Conservation (phyloP, 306 rosid species). For the Cucurbita maxima region DNA sequence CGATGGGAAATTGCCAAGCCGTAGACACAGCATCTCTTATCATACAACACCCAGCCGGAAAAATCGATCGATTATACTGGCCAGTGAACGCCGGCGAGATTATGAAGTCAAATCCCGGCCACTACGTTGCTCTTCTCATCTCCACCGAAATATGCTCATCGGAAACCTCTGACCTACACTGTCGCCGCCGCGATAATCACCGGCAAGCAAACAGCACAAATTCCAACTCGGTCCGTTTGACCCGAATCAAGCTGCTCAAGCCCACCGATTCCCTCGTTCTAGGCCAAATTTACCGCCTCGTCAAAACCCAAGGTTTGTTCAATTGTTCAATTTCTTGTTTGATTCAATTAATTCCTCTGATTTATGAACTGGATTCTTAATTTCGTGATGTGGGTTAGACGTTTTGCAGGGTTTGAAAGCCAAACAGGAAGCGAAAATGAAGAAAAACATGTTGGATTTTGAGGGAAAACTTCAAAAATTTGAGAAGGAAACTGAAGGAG, state of each 20-base stretch:
- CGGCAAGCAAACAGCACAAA: background rate
- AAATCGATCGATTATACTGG: constrained; percentile 52
- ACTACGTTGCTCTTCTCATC: constrained; percentile 85
- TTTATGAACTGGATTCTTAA: background rate
- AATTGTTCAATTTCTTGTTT: background rate
- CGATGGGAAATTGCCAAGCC: constrained; percentile 94
- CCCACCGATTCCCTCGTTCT: constrained; percentile 79
- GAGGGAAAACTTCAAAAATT: background rate
- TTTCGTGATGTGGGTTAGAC: background rate
- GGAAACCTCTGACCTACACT: background rate
- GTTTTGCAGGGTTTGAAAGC: constrained; percentile 9
- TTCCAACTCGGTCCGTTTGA: constrained; percentile 44
- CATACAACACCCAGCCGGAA: constrained; percentile 75
- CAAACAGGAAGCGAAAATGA: constrained; percentile 7
- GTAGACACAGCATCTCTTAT: constrained; percentile 69
- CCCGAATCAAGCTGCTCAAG: constrained; percentile 84
- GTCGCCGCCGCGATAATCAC: background rate
- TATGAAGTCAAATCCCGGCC: constrained; percentile 78
- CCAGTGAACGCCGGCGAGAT: constrained; percentile 63
- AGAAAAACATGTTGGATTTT: background rate
- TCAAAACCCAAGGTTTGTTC: constrained; percentile 59
- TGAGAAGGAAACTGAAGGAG: background rate
- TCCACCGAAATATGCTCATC: constrained; percentile 61
- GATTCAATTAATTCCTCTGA: background rate
- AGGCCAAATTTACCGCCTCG: constrained; percentile 88